Base-by-base conservation (phyloP, 768 basidiomycete genomes). In the Udeniomyces megalosporus region DNA sequence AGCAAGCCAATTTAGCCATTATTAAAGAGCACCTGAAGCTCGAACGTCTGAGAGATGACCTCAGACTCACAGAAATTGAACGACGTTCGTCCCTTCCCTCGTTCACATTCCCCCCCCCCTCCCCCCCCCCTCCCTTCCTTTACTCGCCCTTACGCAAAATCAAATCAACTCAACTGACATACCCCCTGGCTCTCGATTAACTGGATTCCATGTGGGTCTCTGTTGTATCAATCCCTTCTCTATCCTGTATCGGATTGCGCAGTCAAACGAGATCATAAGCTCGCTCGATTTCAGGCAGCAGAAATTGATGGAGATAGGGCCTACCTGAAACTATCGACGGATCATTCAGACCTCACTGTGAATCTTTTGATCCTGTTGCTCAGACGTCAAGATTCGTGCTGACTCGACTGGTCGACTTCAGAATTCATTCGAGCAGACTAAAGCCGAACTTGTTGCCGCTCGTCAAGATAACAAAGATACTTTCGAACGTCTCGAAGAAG, bases 261-360 rank as follows among this genome's bases (percentile, higher is more conserved):
- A 45, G 54, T 56, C 32, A 38, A 42, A 28, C 34, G 54, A 17
- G 38, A 56, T 38, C 54, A 56, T 38, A 56, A 56, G 54, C 54
- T 56, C 34, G 54, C 38, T 26, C 54, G 54, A 11, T 56, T 56
- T 38, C 34, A 56, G 26, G n/a, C 34, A 24, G 34, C 34, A 8
- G 54, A 56, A 24, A 15, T 22, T 3, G 24, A n/a, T 2, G 5
- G n/a, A 4, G 54, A 56, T 26, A 34, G 54, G 2, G 34, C 38
- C 22, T 56, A 38, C 44, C 34, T 42, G 11, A 38, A 32, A 20
- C 54, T 56, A 20, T 32, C 26, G 28, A 38, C 24, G 10, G 7
- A 4, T 28, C 8, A 31, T 28, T 4, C 12, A 10, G 28, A 28
- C 8, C 53, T 38, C 22, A 6, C 12, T 2, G n/a, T 22, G 12